These are phyloP conservation scores for Diaporthe caulivora DNA, from an alignment of 2,329 filamentous ascomycete species.

Conservation along the genomic window DNA sequence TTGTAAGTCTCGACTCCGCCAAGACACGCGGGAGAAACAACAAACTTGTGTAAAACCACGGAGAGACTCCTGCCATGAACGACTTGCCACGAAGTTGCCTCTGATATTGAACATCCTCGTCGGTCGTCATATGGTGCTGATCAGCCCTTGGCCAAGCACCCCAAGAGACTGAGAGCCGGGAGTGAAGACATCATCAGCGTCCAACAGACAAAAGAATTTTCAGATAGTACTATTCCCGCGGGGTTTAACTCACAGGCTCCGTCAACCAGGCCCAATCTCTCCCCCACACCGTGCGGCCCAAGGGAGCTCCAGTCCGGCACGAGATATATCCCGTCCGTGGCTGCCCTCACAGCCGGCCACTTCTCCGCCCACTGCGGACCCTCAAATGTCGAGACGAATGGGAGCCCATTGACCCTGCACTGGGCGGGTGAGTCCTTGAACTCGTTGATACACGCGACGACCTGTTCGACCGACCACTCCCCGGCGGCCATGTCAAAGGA, in stretches of 20 bases:
- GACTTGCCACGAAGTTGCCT: slow-evolving; percentile 54
- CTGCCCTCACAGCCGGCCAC: slow-evolving; percentile 55
- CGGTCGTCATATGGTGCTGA: slow-evolving; percentile 52
- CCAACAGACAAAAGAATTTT: background rate
- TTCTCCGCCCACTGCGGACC: slow-evolving; percentile 57
- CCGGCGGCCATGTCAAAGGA: slow-evolving; percentile 51
- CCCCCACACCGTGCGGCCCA: slow-evolving; percentile 47
- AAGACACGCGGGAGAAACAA: slow-evolving; percentile 55
- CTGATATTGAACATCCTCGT: slow-evolving; percentile 55
- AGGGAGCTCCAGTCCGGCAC: slow-evolving; percentile 62
- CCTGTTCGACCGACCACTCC: slow-evolving; percentile 46
- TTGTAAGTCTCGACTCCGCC: slow-evolving; percentile 56
- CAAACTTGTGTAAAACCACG: slow-evolving; percentile 55
- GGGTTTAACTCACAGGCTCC: slow-evolving; percentile 45
- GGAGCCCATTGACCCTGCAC: slow-evolving; percentile 53
- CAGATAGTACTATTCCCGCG: slow-evolving; percentile 12
- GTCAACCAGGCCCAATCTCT: slow-evolving; percentile 29
- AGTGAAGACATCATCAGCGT: background rate
- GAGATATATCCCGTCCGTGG: slow-evolving; percentile 54
- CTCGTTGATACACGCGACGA: slow-evolving; percentile 50
- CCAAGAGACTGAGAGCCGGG: slow-evolving; percentile 57
- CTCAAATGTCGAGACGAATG: slow-evolving; percentile 66
- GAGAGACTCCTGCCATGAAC: slow-evolving; percentile 63
- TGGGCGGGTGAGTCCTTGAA: slow-evolving; percentile 54
- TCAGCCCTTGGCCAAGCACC: slow-evolving; percentile 61